phyloP scores from a whole-genome alignment of 495 filamentous ascomycete species.

The Aspergillus egyptiacus region DNA sequence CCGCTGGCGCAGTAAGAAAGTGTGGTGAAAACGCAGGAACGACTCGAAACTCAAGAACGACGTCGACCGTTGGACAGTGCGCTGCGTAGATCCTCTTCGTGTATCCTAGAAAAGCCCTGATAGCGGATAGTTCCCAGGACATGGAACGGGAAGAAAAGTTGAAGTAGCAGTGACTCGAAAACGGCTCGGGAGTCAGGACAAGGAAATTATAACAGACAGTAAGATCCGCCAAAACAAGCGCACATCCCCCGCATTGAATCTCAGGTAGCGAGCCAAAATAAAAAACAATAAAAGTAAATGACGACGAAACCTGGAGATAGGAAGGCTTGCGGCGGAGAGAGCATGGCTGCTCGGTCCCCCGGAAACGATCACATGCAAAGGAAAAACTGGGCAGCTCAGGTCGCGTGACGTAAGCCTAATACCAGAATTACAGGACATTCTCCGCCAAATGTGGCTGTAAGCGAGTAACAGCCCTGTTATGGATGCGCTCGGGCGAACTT shows the following conservation, averaged over 20 bases:
- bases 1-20: not conserved
- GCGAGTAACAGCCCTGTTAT: constrained; percentile 4
- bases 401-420: constrained; percentile 38
- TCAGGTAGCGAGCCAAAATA: constrained; percentile 4
- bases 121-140: not conserved
- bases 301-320: constrained; percentile 23
- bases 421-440: constrained; percentile 24
- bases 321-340: constrained; percentile 12
- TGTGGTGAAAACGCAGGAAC: not conserved
- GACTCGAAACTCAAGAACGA: constrained; percentile 6
- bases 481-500: constrained; percentile 13
- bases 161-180: not conserved
- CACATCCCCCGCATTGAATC: constrained; percentile 16
- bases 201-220: constrained; percentile 6
- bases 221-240: constrained; percentile 5
- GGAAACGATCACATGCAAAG: constrained; percentile 41
- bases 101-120: not conserved
- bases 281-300: no score
- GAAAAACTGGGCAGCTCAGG: constrained; percentile 15
- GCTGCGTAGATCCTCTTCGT: not conserved
- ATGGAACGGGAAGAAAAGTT: not conserved
- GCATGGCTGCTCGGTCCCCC: constrained; percentile 14
- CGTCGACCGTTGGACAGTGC: constrained; percentile 14
- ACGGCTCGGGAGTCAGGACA: not conserved
- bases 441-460: not conserved